These are phyloP conservation scores for Haberlea rhodopensis DNA, from an alignment of 257 asterid species.

Conservation along the genomic window DNA sequence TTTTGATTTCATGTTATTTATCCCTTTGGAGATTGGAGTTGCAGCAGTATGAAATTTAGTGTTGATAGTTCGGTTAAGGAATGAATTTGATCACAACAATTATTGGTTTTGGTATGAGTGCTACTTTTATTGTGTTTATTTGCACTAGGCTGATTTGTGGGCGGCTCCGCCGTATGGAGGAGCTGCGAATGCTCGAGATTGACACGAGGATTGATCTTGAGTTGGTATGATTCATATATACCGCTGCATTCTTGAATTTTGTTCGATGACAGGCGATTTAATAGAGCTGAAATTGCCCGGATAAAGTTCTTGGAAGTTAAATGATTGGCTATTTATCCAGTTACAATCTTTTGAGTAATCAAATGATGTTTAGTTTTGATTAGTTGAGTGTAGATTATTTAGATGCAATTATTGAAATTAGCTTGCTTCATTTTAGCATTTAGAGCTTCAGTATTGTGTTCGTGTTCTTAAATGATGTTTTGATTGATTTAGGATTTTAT, in stretches of 20 bases:
- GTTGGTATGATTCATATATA: conserved; percentile 48
- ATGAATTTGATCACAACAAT: conserved; percentile 84
- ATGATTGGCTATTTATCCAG: too few species aligned
- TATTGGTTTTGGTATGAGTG: conserved; percentile 93
- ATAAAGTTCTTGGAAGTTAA: too few species aligned
- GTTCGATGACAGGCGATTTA: too few species aligned
- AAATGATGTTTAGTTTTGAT: too few species aligned
- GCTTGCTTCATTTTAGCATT: conserved; percentile 12
- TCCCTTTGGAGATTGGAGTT: conserved; percentile 21
- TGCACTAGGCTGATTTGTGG: conserved; percentile 83
- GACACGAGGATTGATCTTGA: conserved; percentile 74
- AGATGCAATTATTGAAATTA: neutral
- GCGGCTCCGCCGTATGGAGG: conserved; percentile 63
- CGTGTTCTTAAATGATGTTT: neutral
- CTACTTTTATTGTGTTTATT: conserved; percentile 81
- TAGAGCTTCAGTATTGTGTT: conserved; percentile 14
- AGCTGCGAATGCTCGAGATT: conserved; percentile 63
- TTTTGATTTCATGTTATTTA: neutral
- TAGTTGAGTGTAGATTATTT: too few species aligned
- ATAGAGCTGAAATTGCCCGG: too few species aligned
- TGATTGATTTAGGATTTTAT: too few species aligned
- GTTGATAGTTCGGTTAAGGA: conserved; percentile 58
- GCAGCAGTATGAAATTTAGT: conserved; percentile 18
- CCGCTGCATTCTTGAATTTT: too few species aligned
- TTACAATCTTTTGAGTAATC: too few species aligned